These are phyloP conservation scores for Penicillium sp. DNA, from an alignment of 2,329 filamentous ascomycete genomes.

Conservation along the genomic window DNA sequence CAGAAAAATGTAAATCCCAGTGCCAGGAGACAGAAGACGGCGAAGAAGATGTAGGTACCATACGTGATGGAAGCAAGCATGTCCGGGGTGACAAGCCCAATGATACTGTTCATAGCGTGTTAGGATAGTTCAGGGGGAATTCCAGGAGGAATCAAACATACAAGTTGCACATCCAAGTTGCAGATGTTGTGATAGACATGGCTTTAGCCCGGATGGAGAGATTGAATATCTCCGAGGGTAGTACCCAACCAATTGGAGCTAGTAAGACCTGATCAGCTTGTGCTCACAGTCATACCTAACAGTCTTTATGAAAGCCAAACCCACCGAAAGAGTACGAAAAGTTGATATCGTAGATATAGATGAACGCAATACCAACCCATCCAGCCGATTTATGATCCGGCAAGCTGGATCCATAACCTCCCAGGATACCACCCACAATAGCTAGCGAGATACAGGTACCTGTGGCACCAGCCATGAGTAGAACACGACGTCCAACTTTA, in stretches of 20 bases:
- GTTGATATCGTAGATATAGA: conserved; percentile 41
- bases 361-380: conserved; percentile 40
- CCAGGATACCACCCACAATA: conserved; percentile 37
- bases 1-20: conserved; percentile 36
- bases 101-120: conserved; percentile 26
- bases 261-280: background rate
- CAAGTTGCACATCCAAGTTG: conserved; percentile 44
- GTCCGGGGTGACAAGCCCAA: conserved; percentile 38
- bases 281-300: background rate
- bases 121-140: background rate
- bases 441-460: conserved; percentile 38
- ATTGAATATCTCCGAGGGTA: conserved; percentile 43
- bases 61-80: conserved; percentile 40
- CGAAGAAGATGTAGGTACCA: conserved; percentile 44
- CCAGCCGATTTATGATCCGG: conserved; percentile 32
- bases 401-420: conserved; percentile 31
- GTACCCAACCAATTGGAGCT: conserved; percentile 41
- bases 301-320: conserved; percentile 3
- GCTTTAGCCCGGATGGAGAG: conserved; percentile 39
- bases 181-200: conserved; percentile 40
- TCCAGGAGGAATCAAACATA: conserved; percentile 14
- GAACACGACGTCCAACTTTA: conserved; percentile 32
- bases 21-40: conserved; percentile 37
- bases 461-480: conserved; percentile 38
- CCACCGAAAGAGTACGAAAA: conserved; percentile 41